These are phyloP conservation scores for Musa troglodytarum DNA, from an alignment of 176 grass and related monocot genomes.

Conservation along the genomic window DNA sequence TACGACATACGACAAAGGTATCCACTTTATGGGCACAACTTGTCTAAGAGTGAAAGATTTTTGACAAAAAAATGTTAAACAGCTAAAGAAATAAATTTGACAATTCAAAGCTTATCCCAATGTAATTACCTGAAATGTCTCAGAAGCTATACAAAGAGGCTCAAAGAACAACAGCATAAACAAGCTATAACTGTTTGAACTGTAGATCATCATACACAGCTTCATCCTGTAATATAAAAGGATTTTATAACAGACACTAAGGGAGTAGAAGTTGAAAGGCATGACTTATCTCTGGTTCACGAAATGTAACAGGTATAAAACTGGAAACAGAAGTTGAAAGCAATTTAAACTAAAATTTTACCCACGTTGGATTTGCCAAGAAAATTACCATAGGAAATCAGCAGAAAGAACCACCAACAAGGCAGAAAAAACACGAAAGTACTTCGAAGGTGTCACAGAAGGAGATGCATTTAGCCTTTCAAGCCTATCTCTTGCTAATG, in stretches of 20 bases:
- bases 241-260: background rate
- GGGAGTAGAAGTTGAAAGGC: slow-evolving; percentile 3
- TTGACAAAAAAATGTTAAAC: background rate
- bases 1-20: background rate
- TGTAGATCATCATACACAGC: slow-evolving; percentile 63
- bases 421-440: slow-evolving; percentile 78
- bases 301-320: background rate
- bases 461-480: slow-evolving; percentile 81
- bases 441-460: slow-evolving; percentile 70
- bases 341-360: slow-evolving; percentile 12
- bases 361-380: slow-evolving; percentile 29
- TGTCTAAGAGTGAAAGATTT: background rate
- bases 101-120: background rate
- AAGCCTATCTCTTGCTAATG: slow-evolving; percentile 82
- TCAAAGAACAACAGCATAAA: slow-evolving; percentile 95
- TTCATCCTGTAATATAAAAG: slow-evolving; percentile 57
- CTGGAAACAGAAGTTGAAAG: background rate
- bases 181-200: slow-evolving; percentile 62
- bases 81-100: slow-evolving; percentile 12
- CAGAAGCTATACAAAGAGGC: slow-evolving; percentile 79
- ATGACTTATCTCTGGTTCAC: background rate
- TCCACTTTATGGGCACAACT: background rate
- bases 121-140: slow-evolving; percentile 84
- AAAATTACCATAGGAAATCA: slow-evolving; percentile 90
- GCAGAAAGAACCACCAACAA: slow-evolving; percentile 69